Evolutionary conservation across 805 yeast species (phyloP).

Genomic region (Ascoidea rubescens): DNA sequence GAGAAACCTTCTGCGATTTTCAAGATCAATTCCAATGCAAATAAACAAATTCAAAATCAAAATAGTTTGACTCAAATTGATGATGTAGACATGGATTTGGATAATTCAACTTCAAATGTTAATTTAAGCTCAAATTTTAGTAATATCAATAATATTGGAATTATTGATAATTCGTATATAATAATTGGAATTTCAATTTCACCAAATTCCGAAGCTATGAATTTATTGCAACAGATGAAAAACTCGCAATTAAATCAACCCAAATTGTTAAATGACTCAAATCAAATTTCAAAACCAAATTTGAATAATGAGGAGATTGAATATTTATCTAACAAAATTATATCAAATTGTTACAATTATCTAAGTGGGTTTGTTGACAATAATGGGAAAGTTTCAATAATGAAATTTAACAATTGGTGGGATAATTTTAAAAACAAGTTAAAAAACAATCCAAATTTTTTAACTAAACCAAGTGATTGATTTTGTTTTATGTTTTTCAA

Average conservation of each 20-base stretch:
- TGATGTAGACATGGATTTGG: constrained; percentile 25
- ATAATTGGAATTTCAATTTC: constrained; percentile 86
- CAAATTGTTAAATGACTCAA: constrained; percentile 1
- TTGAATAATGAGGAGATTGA: background rate
- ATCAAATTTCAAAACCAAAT: background rate
- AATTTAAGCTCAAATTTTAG: constrained; percentile 8
- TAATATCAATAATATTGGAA: too few relatives aligned
- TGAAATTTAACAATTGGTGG: constrained; percentile 93
- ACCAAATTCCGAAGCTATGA: constrained; percentile 52
- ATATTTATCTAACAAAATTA: constrained; percentile 68
- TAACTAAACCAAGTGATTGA: too few relatives aligned
- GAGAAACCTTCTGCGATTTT: constrained; percentile 86
- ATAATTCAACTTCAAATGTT: background rate
- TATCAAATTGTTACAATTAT: constrained; percentile 84
- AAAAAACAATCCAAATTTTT: constrained; percentile 68
- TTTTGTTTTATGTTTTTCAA: too few relatives aligned
- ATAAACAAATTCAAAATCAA: background rate
- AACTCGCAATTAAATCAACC: constrained; percentile 13
- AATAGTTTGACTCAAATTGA: constrained; percentile 25
- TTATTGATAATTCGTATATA: constrained; percentile 21
- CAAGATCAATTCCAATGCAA: constrained; percentile 39
- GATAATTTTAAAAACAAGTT: constrained; percentile 66
- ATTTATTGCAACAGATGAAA: constrained; percentile 33
- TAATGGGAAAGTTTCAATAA: constrained; percentile 73
- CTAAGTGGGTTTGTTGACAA: constrained; percentile 76